A percentile compares a stretch with the other conserved stretches of the same genome.
Conservation (phyloP, 2,329 filamentous ascomycete genomes). For the Aspergillus novofumigatus region DNA sequence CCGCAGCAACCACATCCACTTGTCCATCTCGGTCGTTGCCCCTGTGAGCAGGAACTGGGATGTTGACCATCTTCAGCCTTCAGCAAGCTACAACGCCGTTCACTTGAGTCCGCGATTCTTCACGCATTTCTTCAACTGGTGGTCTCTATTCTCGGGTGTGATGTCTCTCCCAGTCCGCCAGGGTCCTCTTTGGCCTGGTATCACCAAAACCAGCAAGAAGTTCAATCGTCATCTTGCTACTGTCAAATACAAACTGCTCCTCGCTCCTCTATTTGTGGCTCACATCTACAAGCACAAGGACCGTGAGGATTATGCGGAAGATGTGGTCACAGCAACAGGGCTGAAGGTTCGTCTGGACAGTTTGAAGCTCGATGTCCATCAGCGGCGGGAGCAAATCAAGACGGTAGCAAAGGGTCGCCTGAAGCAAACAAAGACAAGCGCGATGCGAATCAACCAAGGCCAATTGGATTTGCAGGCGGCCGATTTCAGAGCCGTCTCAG, state of each 20-base stretch:
- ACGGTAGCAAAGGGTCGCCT: slow-evolving; percentile 72
- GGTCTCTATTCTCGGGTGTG: slow-evolving; percentile 90
- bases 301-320: slow-evolving; percentile 74
- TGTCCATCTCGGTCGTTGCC: slow-evolving; percentile 86
- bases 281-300: slow-evolving; percentile 99
- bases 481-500: slow-evolving; percentile 89
- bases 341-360: slow-evolving; percentile 93
- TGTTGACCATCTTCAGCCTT: slow-evolving; percentile 67
- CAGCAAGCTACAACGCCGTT: slow-evolving; percentile 91
- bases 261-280: slow-evolving; percentile 89
- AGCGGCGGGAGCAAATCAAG: slow-evolving; percentile 86
- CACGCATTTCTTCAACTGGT: slow-evolving; percentile 97
- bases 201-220: slow-evolving; percentile 97
- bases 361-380: slow-evolving; percentile 95
- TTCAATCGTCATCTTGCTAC: slow-evolving; percentile 96
- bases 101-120: slow-evolving; percentile 95
- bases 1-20: slow-evolving; percentile 91
- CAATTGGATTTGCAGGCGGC: slow-evolving; percentile 88
- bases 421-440: slow-evolving; percentile 75
- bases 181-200: slow-evolving; percentile 81
- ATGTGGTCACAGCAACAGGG: slow-evolving; percentile 85
- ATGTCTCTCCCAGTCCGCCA: slow-evolving; percentile 94
- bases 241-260: slow-evolving; percentile 91
- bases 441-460: slow-evolving; percentile 92
- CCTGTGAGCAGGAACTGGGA: slow-evolving; percentile 85